Conservation (phyloP, 1,284 basidiomycete genomes). For the Pholiota adiposa region DNA sequence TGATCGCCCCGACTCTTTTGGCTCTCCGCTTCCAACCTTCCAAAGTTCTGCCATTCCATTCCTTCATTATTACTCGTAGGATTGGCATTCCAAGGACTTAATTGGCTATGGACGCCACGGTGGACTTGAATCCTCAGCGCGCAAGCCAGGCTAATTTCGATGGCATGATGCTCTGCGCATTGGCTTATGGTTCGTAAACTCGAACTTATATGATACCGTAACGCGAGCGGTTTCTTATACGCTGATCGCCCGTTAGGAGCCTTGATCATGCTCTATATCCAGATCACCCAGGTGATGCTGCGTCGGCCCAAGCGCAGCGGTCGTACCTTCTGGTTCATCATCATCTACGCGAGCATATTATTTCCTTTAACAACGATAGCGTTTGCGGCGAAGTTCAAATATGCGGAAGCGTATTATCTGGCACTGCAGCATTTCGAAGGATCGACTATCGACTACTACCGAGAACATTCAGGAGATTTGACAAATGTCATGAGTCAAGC, state of each 20-base stretch:
- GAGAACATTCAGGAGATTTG: constrained; percentile 21
- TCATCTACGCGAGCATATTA: constrained; percentile 33
- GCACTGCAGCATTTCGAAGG: constrained; percentile 17
- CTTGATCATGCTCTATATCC: constrained; percentile 39
- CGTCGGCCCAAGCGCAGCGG: constrained; percentile 35
- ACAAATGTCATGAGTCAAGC: constrained; percentile 36
- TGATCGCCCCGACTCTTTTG: constrained; percentile 6
- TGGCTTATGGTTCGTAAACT: constrained; percentile 34
- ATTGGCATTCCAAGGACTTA: background rate
- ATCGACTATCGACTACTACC: constrained; percentile 22
- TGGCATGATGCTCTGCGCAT: constrained; percentile 31
- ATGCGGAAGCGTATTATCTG: constrained; percentile 33
- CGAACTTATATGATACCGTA: background rate
- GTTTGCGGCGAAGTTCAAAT: constrained; percentile 33
- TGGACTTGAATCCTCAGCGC: background rate
- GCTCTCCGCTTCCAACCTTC: background rate
- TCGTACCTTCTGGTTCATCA: constrained; percentile 37
- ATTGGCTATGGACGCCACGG: constrained; percentile 3
- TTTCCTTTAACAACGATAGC: constrained; percentile 35
- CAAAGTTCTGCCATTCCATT: background rate
- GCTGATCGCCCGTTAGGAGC: constrained; percentile 28
- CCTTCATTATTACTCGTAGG: background rate
- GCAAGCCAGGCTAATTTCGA: constrained; percentile 27
- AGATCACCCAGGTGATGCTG: constrained; percentile 35
- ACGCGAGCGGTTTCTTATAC: background rate